Evolutionary conservation across 1,284 basidiomycete genomes (phyloP).

Genomic region (Microbotryomycetes sp.): DNA sequence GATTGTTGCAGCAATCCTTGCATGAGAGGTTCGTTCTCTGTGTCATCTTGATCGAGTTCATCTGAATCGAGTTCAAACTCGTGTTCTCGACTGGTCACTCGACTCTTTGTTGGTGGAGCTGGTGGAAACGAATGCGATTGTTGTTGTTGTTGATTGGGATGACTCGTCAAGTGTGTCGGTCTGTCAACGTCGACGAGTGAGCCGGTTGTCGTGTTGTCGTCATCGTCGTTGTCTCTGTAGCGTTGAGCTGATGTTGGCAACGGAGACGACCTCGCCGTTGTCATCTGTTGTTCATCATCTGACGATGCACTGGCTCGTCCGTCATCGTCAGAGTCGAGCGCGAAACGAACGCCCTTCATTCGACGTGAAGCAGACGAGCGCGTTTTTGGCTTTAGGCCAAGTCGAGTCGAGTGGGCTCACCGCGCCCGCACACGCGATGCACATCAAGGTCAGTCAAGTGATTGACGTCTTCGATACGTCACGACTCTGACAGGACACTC

Average conservation of each 20-base stretch:
- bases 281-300: background rate
- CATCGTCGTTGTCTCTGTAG: background rate
- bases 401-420: background rate
- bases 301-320: background rate
- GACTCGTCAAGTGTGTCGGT: background rate
- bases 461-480: too few species aligned
- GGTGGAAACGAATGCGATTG: conserved; percentile 6
- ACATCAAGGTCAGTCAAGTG: too few species aligned
- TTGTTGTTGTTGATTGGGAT: background rate
- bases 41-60: conserved; percentile 33
- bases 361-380: too few species aligned
- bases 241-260: too few species aligned
- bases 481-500: background rate
- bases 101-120: conserved; percentile 29
- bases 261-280: background rate
- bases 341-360: background rate
- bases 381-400: background rate
- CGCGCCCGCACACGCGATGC: background rate
- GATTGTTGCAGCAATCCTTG: conserved; percentile 25
- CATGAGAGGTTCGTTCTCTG: conserved; percentile 17
- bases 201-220: background rate
- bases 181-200: background rate
- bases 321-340: background rate
- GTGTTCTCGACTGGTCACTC: conserved; percentile 40
- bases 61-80: conserved; percentile 41